These are phyloP conservation scores for Beauveria sp. DNA, from an alignment of 2,329 filamentous ascomycete genomes.

Conservation along the genomic window DNA sequence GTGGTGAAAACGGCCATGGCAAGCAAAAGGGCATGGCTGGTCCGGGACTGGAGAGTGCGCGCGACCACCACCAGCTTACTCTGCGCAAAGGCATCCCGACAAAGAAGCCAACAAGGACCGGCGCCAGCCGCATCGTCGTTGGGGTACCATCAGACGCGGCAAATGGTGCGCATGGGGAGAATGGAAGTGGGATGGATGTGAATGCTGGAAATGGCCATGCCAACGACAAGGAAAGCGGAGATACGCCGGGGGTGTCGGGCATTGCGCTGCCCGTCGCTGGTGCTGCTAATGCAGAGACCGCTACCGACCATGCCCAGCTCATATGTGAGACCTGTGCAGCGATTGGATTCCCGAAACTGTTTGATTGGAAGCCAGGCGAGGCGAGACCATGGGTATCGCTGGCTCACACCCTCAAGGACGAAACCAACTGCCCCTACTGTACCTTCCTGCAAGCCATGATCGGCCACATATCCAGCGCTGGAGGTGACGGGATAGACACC, in stretches of 20 bases:
- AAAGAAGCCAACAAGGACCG: slow-evolving; percentile 21
- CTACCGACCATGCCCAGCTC: background rate
- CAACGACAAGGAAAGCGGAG: background rate
- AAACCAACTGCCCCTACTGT: slow-evolving; percentile 29
- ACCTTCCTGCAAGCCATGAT: slow-evolving; percentile 30
- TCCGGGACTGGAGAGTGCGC: slow-evolving; percentile 17
- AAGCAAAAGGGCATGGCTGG: slow-evolving; percentile 9
- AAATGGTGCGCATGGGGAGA: background rate
- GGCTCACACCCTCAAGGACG: slow-evolving; percentile 24
- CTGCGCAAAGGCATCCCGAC: slow-evolving; percentile 14
- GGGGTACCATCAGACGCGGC: slow-evolving; percentile 14
- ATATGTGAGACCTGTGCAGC: slow-evolving; percentile 25
- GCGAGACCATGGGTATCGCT: slow-evolving; percentile 29
- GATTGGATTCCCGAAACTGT: slow-evolving; percentile 28
- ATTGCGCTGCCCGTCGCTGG: background rate
- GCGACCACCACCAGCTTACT: slow-evolving; percentile 29
- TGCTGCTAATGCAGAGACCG: background rate
- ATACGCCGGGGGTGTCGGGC: background rate
- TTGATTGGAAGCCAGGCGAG: slow-evolving; percentile 29
- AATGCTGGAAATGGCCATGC: background rate
- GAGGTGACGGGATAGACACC: slow-evolving; percentile 15
- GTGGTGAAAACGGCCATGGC: slow-evolving; percentile 15
- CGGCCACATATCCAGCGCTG: slow-evolving; percentile 2
- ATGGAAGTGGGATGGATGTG: slow-evolving; percentile 8
- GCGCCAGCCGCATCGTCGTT: slow-evolving; percentile 20